Evolutionary conservation across 768 basidiomycete genomes (phyloP), one percentile per base, ranked within the genome.

Genomic region (Psilocybe subaeruginosa): DNA sequence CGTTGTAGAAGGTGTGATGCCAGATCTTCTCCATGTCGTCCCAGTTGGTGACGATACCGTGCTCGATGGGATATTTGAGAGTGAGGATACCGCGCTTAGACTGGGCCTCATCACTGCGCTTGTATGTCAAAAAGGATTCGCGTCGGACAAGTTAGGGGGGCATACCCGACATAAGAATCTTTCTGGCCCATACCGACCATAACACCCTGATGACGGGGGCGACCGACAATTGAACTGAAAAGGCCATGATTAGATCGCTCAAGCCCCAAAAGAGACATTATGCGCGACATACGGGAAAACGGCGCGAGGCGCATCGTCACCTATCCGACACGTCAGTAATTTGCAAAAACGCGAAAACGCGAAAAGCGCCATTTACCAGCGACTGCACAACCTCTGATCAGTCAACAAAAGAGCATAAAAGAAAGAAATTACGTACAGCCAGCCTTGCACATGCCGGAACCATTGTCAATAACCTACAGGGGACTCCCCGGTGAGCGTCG

Each of bases 401-500:
- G 68, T 45, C 35, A 29, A 48, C 19, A 27, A 58, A 60, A 41
- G 27, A 49, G 30, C 8, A 50, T 45, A 56, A 63, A 56, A 65
- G 47, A 61, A 56, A 57, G 31, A 46, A 68, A 67, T 64, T 48
- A 89, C 90, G 70, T 76, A 93, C 92, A 95, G 80, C 97, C 97
- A 87, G 97, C 97, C 84, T 99, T 99, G 91, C 96, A 98, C 96
- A 98, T 99, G 80, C 96, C 97, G 73, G 96, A 98, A 72, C 93
- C 94, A 76, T 93, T 93, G 79, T 94, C 91, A 74, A 92, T 91
- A 77, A 93, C 91, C 91, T 92, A 66, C 31, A 14, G 49, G 35
- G 37, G 33, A n/a, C 47, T n/a, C 14, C 41, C 23, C 23, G 23
- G 35, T 56, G 17, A 58, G 56, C 43, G 39, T 45, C 29, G 31